A percentile compares a stretch with the other conserved stretches of the same genome.
Evolutionary conservation across 306 rosid genomes (phyloP).

Genomic region (Abrus precatorius): DNA sequence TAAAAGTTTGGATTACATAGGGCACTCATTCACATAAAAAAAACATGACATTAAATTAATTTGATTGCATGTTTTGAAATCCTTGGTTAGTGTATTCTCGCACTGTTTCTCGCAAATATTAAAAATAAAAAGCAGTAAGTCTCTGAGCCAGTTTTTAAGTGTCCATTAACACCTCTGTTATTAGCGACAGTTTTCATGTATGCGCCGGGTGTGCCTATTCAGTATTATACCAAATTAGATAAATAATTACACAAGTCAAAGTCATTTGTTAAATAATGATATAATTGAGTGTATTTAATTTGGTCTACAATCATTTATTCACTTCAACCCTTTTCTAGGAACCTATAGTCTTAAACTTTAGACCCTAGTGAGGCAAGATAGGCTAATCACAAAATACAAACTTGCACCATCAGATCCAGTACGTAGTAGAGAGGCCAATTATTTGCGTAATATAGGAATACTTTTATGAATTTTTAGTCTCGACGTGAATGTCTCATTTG

Average conservation of each 20-base stretch:
- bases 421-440: not conserved
- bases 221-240: not conserved
- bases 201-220: too few relatives aligned
- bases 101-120: too few relatives aligned
- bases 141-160: too few relatives aligned
- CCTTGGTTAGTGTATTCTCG: not conserved
- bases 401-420: not conserved
- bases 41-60: not conserved
- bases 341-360: not conserved
- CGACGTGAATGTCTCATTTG: not conserved
- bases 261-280: not conserved
- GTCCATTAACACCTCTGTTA: too few relatives aligned
- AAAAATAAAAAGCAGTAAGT: too few relatives aligned
- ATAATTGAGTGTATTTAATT: not conserved
- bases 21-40: not conserved
- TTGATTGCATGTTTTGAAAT: not conserved
- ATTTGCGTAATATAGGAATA: not conserved
- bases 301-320: not conserved
- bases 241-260: not conserved
- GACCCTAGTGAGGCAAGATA: not conserved
- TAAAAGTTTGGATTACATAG: not conserved
- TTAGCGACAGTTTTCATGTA: too few relatives aligned
- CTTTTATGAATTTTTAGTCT: not conserved
- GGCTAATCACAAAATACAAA: not conserved
- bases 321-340: not conserved